These are phyloP conservation scores for Colletotrichum magnum DNA, from an alignment of 2,329 filamentous ascomycete species.

Conservation along the genomic window DNA sequence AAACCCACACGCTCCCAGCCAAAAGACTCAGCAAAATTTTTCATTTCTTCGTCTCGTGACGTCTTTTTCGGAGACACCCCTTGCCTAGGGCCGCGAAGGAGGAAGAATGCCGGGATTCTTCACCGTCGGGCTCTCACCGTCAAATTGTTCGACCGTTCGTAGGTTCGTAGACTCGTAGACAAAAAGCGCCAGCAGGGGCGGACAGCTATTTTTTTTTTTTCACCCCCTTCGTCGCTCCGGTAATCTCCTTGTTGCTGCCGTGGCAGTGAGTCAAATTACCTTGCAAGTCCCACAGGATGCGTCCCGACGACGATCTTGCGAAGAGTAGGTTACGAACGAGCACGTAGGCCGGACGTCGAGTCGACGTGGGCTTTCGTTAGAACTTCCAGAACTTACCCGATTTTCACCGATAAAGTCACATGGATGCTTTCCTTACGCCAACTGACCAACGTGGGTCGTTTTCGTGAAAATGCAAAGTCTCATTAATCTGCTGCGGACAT, in stretches of 20 bases:
- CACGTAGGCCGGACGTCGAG: too few species aligned
- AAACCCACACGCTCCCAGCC: not conserved
- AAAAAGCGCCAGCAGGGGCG: not conserved
- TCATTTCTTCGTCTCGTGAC: not conserved
- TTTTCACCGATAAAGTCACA: too few species aligned
- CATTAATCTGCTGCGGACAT: slow-evolving; percentile 21
- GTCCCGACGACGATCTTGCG: not conserved
- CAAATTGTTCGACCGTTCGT: not conserved
- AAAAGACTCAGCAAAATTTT: not conserved
- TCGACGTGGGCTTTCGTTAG: too few species aligned
- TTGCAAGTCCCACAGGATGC: slow-evolving; percentile 1
- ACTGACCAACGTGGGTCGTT: not conserved
- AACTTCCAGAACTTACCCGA: too few species aligned
- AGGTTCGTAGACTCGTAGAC: not conserved
- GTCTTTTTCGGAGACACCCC: not conserved
- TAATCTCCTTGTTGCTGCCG: slow-evolving; percentile 11
- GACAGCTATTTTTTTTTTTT: not conserved
- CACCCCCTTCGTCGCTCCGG: not conserved
- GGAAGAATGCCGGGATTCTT: slow-evolving; percentile 5
- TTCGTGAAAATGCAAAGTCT: slow-evolving; percentile 11
- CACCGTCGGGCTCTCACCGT: slow-evolving; percentile 30
- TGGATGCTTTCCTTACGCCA: not conserved
- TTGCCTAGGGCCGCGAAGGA: not conserved
- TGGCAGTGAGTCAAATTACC: slow-evolving; percentile 28
- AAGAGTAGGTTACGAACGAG: too few species aligned